Evolutionary conservation across 2,329 filamentous ascomycete genomes (phyloP), one percentile per base, ranked within the genome.

Genomic region (Colletotrichum sp.): DNA sequence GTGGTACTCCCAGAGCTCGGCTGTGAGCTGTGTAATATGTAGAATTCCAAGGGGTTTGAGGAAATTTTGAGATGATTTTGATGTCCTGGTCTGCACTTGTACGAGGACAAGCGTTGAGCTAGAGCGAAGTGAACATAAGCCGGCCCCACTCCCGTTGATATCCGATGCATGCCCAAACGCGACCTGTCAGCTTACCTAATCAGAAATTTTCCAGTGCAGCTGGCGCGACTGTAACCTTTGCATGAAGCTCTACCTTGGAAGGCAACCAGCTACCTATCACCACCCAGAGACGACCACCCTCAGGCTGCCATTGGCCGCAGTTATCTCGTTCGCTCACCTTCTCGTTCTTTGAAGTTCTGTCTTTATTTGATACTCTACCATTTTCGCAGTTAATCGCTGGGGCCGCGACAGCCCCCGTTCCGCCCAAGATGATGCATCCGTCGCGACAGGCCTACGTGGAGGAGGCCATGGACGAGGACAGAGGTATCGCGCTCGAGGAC

Each of bases 381-480:
- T 44, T 49, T 62, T 18, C n/a, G 26, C 13, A 7, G 18, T 3
- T 26, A 6, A 5, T 30, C 10, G 15, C 34, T 39, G 34, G 75
- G 69, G 28, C 65, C 34, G 39, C 32, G 66, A 57, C 30, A 24
- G 68, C 69, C 69, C 72, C n/a, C 55, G 21, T 34, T 44, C 9
- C 36, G 75, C 76, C 78, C 85, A 88, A 81, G 78, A 92, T 90
- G 87, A 92, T 98, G 88, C 96, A 98, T 88, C 96, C 96, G 75
- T 93, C 96, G 84, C 92, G 97, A 79, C 94, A 96, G 86, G 96
- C 96, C 57, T 98, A 98, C 85, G 96, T 99, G 78, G 96, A 99
- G 89, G 96, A 98, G 83, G 93, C 88, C 59, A 67, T 78, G 65
- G 80, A 85, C 79, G 81, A 82, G 63, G 80, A 81, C 71, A 81